Evolutionary conservation across 768 basidiomycete species (phyloP).

Genomic region (Trametes punicea): DNA sequence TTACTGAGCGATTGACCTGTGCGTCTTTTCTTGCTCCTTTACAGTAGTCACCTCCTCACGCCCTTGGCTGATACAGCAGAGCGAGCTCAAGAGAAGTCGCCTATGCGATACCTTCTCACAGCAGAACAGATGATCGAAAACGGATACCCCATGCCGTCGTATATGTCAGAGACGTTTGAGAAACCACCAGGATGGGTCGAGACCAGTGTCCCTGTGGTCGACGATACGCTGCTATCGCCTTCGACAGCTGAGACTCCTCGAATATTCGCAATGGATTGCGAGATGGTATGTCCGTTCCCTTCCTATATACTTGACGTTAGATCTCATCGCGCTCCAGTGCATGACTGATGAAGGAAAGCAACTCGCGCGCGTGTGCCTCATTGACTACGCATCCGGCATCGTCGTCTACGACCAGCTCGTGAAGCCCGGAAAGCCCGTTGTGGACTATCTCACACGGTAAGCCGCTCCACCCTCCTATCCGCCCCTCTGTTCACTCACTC

Average conservation of each 20-base stretch:
- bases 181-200: constrained; percentile 77
- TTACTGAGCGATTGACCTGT: constrained; percentile 42
- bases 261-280: constrained; percentile 90
- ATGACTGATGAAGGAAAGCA: constrained; percentile 87
- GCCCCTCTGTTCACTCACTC: neutral
- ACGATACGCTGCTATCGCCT: constrained; percentile 37
- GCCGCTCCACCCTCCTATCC: too few species aligned
- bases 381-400: constrained; percentile 69
- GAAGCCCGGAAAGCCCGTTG: constrained; percentile 78
- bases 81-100: constrained; percentile 56
- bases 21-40: constrained; percentile 21
- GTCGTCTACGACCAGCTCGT: constrained; percentile 89
- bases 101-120: constrained; percentile 69
- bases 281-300: constrained; percentile 70
- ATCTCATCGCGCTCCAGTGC: constrained; percentile 52
- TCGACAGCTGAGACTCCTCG: constrained; percentile 36
- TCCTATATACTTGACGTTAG: neutral
- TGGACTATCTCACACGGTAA: constrained; percentile 91
- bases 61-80: constrained; percentile 44
- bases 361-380: constrained; percentile 78
- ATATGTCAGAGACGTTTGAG: constrained; percentile 69
- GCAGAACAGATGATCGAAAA: constrained; percentile 91
- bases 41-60: neutral
- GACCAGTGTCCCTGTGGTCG: constrained; percentile 36
- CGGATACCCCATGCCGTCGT: constrained; percentile 87